A percentile compares a stretch with the other conserved stretches of the same genome.
Conservation (phyloP, 495 filamentous ascomycete genomes). For the Penicillium taxi region DNA sequence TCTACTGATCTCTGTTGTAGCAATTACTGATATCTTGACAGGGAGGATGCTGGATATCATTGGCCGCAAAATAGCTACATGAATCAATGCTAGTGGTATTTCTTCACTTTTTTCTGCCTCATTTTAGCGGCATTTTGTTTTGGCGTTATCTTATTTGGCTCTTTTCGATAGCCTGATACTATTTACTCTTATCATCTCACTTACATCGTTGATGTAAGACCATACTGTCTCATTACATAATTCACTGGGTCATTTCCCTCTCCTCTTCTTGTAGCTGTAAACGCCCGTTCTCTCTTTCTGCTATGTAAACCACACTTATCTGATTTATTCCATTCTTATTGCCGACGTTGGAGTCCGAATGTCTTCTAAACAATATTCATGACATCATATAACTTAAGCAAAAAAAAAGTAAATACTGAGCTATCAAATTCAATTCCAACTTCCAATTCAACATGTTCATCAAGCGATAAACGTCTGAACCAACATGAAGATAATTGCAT, state of each 20-base stretch:
- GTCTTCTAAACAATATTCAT: no score
- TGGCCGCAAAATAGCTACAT: constrained; percentile 46
- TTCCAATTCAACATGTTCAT: background rate
- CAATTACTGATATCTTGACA: constrained; percentile 12
- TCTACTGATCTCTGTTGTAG: background rate
- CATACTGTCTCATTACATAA: no score
- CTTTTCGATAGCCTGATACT: constrained; percentile 4
- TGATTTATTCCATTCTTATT: no score
- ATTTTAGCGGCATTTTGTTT: constrained; percentile 32
- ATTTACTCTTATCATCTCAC: no score
- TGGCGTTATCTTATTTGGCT: constrained; percentile 21
- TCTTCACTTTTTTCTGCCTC: constrained; percentile 14
- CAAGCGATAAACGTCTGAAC: background rate
- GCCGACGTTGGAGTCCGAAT: no score
- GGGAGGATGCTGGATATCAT: constrained; percentile 32
- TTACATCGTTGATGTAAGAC: no score
- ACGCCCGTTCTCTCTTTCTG: no score
- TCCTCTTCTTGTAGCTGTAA: no score
- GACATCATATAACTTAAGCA: no score
- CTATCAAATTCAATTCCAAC: background rate
- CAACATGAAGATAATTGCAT: constrained; percentile 1
- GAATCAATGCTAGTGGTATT: constrained; percentile 28
- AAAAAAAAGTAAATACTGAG: background rate
- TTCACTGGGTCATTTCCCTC: no score
- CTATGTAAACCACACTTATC: no score